phyloP scores from a whole-genome alignment of 2,329 filamentous ascomycete genomes.

The Cordyceps farinosa region DNA sequence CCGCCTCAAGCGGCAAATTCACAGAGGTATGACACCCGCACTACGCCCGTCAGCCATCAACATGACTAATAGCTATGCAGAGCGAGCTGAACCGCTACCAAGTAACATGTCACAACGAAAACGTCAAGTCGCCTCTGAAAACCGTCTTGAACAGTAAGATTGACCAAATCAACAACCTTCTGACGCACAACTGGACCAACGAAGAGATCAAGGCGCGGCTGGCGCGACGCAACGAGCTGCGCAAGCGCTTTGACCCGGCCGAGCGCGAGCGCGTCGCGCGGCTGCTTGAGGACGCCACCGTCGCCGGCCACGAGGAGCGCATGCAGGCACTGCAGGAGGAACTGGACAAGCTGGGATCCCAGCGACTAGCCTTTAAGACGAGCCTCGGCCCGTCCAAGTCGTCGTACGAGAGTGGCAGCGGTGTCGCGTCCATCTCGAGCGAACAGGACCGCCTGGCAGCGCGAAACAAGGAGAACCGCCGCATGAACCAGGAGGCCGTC shows the following conservation, averaged over 20 bases:
- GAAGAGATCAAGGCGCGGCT: conserved; percentile 79
- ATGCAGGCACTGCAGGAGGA: conserved; percentile 54
- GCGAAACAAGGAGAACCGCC: conserved; percentile 80
- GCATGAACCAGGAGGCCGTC: conserved; percentile 82
- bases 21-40: conserved; percentile 60
- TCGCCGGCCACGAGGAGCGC: conserved; percentile 58
- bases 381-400: conserved; percentile 55
- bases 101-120: conserved; percentile 68
- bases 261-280: conserved; percentile 66
- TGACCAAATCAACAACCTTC: conserved; percentile 72
- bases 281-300: conserved; percentile 63
- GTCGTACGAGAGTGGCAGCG: conserved; percentile 32
- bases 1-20: conserved; percentile 80
- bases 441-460: conserved; percentile 81
- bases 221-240: conserved; percentile 63
- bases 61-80: conserved; percentile 39
- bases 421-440: conserved; percentile 39
- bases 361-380: conserved; percentile 71
- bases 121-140: conserved; percentile 70
- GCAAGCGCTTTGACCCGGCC: conserved; percentile 61
- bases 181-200: conserved; percentile 78
- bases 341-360: conserved; percentile 60
- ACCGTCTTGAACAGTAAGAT: conserved; percentile 67
- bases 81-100: conserved; percentile 79
- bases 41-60: background rate